Evolutionary conservation across 805 yeast genomes (phyloP).

Genomic region (Candida tibetensis): DNA sequence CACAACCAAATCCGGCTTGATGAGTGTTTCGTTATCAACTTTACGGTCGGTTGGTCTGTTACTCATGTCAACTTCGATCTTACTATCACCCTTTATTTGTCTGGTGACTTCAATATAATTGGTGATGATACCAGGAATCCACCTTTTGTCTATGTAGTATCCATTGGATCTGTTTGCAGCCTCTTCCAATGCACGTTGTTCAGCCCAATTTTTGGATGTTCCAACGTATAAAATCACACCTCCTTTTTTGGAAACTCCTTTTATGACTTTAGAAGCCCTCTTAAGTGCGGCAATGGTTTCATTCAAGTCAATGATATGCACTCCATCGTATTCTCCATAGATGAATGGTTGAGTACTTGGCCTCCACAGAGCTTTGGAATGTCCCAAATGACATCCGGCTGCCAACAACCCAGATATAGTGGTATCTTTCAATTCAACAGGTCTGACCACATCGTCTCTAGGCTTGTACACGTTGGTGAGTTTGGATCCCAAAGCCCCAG

Average conservation of each 20-base stretch:
- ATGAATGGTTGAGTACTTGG: conserved; percentile 82
- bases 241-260: conserved; percentile 78
- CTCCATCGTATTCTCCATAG: conserved; percentile 85
- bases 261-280: conserved; percentile 81
- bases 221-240: conserved; percentile 87
- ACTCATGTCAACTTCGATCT: conserved; percentile 66
- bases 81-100: conserved; percentile 35
- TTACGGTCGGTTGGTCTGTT: conserved; percentile 64
- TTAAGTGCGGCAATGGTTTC: conserved; percentile 73
- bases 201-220: conserved; percentile 65
- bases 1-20: conserved; percentile 88
- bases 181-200: conserved; percentile 65
- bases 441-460: conserved; percentile 59
- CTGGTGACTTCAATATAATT: conserved; percentile 73
- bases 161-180: conserved; percentile 81
- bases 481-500: conserved; percentile 62
- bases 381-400: conserved; percentile 95
- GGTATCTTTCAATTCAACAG: conserved; percentile 54
- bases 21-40: conserved; percentile 49
- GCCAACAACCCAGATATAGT: conserved; percentile 74
- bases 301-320: conserved; percentile 87
- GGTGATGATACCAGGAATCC: conserved; percentile 95
- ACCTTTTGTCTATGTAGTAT: conserved; percentile 75
- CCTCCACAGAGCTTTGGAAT: conserved; percentile 74
- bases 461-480: conserved; percentile 68